Evolutionary conservation across 495 filamentous ascomycete genomes (phyloP).

Genomic region (Aspergillus funiculosus): DNA sequence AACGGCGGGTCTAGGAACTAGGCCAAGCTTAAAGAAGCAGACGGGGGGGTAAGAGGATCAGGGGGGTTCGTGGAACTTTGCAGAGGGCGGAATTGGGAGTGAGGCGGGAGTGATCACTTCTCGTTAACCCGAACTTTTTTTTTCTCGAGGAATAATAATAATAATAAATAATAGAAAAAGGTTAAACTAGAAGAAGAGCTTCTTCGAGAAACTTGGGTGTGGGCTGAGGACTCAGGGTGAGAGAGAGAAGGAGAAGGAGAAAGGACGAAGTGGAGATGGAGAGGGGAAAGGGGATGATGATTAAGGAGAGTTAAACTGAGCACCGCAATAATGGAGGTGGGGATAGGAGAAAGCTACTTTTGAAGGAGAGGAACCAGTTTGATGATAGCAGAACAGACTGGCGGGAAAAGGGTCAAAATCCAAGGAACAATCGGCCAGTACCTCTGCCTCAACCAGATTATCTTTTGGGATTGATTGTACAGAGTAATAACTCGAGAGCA

Average conservation of each 20-base stretch:
- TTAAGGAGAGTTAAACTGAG: slow-evolving; percentile 17
- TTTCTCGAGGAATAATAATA: not conserved
- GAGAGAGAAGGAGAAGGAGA: slow-evolving; percentile 6
- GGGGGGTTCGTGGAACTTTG: slow-evolving; percentile 25
- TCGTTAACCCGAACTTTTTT: not conserved
- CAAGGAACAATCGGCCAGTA: too few species aligned
- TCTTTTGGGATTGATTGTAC: not conserved
- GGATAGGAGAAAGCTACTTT: slow-evolving; percentile 5
- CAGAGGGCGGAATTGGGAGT: slow-evolving; percentile 15
- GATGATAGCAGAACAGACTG: not conserved
- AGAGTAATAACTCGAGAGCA: too few species aligned
- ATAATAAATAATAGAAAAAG: slow-evolving; percentile 2
- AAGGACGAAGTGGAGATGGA: slow-evolving; percentile 13
- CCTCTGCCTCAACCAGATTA: too few species aligned
- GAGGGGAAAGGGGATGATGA: slow-evolving; percentile 22
- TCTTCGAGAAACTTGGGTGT: slow-evolving; percentile 5
- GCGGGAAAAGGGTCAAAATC: too few species aligned
- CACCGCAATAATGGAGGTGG: slow-evolving; percentile 4
- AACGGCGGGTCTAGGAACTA: slow-evolving; percentile 29
- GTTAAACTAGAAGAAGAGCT: slow-evolving; percentile 2
- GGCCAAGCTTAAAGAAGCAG: slow-evolving; percentile 28
- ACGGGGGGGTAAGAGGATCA: slow-evolving; percentile 20
- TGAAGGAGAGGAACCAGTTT: not conserved
- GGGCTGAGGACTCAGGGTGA: slow-evolving; percentile 1
- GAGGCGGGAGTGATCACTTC: not conserved